Evolutionary conservation across 306 rosid genomes (phyloP).

Genomic region (Inga oerstediana): DNA sequence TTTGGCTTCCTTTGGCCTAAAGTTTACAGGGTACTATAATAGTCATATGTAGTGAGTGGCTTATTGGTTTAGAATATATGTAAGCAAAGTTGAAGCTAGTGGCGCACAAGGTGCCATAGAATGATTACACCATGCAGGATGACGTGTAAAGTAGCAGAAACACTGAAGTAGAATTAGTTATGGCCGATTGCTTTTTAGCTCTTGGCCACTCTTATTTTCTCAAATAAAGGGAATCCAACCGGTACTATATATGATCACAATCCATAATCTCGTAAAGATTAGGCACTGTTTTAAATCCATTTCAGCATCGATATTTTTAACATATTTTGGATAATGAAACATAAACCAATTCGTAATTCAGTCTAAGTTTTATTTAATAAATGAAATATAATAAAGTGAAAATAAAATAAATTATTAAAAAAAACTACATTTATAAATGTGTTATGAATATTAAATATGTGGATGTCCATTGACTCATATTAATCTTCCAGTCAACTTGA

Average conservation of each 20-base stretch:
- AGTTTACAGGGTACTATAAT: not conserved
- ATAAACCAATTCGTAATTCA: not conserved
- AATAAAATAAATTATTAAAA: not conserved
- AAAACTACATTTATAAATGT: no score
- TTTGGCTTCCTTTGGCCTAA: not conserved
- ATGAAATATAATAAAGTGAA: not conserved
- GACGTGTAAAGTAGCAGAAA: not conserved
- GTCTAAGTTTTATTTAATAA: not conserved
- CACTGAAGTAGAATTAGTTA: not conserved
- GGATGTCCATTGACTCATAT: no score
- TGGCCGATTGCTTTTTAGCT: not conserved
- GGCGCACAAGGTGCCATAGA: not conserved
- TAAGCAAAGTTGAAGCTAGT: not conserved
- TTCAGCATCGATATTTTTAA: not conserved
- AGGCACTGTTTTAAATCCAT: not conserved
- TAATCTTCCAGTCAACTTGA: no score
- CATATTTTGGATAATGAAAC: not conserved
- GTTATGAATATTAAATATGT: no score
- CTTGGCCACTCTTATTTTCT: not conserved
- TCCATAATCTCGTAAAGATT: not conserved
- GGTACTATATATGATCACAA: not conserved
- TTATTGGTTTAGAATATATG: not conserved
- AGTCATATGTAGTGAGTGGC: not conserved
- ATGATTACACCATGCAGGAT: not conserved
- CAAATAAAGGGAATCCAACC: not conserved